Base-by-base conservation (phyloP, 2,329 filamentous ascomycete genomes). In the Xylariaceae sp. region DNA sequence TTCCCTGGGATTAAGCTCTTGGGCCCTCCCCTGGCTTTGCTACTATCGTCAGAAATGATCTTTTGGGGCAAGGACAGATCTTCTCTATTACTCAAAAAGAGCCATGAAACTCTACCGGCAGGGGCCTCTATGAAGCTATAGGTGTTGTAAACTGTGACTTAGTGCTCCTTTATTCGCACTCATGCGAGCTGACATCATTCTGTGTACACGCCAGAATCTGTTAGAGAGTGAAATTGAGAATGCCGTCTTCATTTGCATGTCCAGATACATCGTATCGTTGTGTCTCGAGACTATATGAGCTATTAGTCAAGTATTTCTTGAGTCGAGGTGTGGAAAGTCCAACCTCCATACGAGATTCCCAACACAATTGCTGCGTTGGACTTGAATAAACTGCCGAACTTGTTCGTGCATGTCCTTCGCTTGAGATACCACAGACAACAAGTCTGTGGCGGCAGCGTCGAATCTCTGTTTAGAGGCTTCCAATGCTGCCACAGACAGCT, bases 311-410 rank as follows among this genome's bases (percentile, higher is more conserved):
- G 14, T 29, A 8, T 14, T 14, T 14, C 8, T 14, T 29, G 14
- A 29, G 14, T 8, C 25, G 14, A 29, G 8, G 25, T 8, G 25
- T 14, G 25, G 39, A 40, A 29, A 32, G 17, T 36, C n/a, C n/a
- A n/a, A 44, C 41, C 45, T 48, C 45, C 45, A 40, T n/a, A 42
- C 21, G 8, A 50, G 40, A 22, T 46, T 47, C 5, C 47, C 47
- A 23, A 47, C 40, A 25, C 44, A 44, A 39, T 50, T 50, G 32
- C 40, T 47, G 29, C 27, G 33, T 20, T 41, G 40, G 14, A 44
- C 22, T 20, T 49, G 19, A 19, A 49, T 49, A 22, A 45, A 49
- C 6, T 22, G 10, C 23, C 39, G 8, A 16, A 45, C 23, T 21
- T 43, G 2, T 34, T 11, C 25, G 38, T 37, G 27, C 8, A 22